Percentiles rank a stretch among this genome's conserved stretches.
Conservation (phyloP, 1,284 basidiomycete genomes). For the Sparassis latifolia region DNA sequence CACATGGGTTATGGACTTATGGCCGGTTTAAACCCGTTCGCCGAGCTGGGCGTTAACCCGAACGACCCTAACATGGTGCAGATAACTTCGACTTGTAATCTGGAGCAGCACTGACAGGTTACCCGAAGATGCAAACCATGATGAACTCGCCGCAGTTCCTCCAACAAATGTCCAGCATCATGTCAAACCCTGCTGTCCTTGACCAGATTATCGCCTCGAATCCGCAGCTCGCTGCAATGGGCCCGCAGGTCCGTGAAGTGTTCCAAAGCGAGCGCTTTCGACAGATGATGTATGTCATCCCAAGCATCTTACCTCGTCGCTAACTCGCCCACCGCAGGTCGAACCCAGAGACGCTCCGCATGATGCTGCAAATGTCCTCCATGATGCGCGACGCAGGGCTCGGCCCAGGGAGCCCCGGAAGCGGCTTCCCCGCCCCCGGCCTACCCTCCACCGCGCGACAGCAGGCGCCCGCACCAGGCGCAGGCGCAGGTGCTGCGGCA, state of each 20-base stretch:
- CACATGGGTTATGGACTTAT: constrained; percentile 66
- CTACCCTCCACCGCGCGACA: constrained; percentile 29
- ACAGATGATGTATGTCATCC: constrained; percentile 62
- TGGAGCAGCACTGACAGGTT: neutral
- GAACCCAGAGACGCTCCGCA: constrained; percentile 71
- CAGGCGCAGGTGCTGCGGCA: neutral
- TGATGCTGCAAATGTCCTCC: constrained; percentile 78
- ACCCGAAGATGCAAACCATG: constrained; percentile 68
- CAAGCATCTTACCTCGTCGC: neutral
- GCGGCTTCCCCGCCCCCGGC: constrained; percentile 56
- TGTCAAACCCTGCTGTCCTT: constrained; percentile 40
- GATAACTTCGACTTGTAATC: neutral
- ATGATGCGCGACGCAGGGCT: constrained; percentile 40
- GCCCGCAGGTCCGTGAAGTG: constrained; percentile 72
- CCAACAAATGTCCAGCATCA: constrained; percentile 23
- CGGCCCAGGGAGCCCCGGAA: constrained; percentile 16
- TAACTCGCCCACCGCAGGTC: constrained; percentile 35
- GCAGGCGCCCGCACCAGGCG: constrained; percentile 1
- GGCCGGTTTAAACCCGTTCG: constrained; percentile 84
- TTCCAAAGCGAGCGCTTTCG: constrained; percentile 80
- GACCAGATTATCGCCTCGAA: constrained; percentile 82
- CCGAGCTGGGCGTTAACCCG: constrained; percentile 78
- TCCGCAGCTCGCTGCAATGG: constrained; percentile 76
- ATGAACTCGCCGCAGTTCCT: constrained; percentile 56
- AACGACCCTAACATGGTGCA: constrained; percentile 88